Conservation (phyloP, 2,329 filamentous ascomycete genomes). For the Byssothecium circinans region DNA sequence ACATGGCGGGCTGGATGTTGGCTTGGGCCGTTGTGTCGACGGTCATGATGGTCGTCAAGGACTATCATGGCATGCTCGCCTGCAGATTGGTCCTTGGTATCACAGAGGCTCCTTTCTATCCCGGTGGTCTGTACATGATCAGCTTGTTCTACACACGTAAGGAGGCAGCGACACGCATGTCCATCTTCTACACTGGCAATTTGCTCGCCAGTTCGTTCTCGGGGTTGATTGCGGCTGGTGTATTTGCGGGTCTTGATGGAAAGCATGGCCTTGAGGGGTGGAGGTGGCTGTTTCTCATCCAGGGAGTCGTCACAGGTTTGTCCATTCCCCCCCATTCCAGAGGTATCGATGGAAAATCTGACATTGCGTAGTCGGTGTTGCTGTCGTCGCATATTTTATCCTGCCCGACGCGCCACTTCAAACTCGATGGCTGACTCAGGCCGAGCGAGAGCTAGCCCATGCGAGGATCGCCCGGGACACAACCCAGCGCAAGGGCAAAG, state of each 20-base stretch:
- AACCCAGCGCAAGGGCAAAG: slow-evolving; percentile 31
- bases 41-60: slow-evolving; percentile 27
- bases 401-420: slow-evolving; percentile 30
- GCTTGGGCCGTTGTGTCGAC: slow-evolving; percentile 40
- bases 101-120: slow-evolving; percentile 34
- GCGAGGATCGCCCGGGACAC: slow-evolving; percentile 48
- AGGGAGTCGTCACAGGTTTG: slow-evolving; percentile 39
- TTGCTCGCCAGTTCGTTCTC: slow-evolving; percentile 46
- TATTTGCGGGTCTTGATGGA: slow-evolving; percentile 42
- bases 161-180: slow-evolving; percentile 36
- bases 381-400: slow-evolving; percentile 21
- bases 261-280: slow-evolving; percentile 46
- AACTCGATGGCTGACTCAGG: slow-evolving; percentile 48
- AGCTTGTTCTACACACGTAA: slow-evolving; percentile 41
- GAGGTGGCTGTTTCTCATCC: slow-evolving; percentile 49
- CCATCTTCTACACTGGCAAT: slow-evolving; percentile 44
- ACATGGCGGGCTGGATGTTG: slow-evolving; percentile 37
- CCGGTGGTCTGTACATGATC: slow-evolving; percentile 41
- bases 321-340: neutral
- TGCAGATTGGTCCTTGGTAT: slow-evolving; percentile 29
- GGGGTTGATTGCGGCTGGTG: slow-evolving; percentile 45
- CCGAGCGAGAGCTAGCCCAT: slow-evolving; percentile 44
- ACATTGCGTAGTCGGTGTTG: slow-evolving; percentile 8
- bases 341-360: neutral
- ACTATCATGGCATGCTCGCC: slow-evolving; percentile 37